Conservation (phyloP, 345 rosid species). For the Trapa incisa region DNA sequence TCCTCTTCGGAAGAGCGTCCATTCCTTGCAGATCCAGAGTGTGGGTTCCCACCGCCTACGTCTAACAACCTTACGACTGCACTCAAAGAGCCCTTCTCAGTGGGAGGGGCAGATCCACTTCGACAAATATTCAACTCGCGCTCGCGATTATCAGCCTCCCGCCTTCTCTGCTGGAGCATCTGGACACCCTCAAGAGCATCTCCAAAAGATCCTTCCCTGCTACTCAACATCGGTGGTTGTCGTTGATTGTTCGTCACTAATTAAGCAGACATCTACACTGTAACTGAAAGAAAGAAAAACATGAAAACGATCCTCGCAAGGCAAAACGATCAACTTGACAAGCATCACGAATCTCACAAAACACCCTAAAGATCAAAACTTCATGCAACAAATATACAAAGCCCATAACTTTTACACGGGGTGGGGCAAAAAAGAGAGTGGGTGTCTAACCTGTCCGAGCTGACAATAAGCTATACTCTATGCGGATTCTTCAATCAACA, state of each 20-base stretch:
- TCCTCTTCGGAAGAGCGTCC: conserved; percentile 42
- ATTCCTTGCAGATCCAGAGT: conserved; percentile 13
- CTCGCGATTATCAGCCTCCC: conserved; percentile 23
- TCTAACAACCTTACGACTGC: conserved; percentile 58
- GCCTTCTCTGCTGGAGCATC: conserved; percentile 23
- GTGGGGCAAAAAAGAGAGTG: not conserved
- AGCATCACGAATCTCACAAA: conserved; percentile 4
- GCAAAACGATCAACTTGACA: conserved; percentile 8
- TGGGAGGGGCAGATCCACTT: conserved; percentile 96
- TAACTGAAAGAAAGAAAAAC: conserved; percentile 9
- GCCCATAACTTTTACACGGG: not conserved
- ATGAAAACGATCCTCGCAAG: conserved; percentile 18
- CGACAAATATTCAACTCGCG: conserved; percentile 52
- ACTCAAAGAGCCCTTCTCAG: conserved; percentile 69
- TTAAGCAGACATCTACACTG: conserved; percentile 36
- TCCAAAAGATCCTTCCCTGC: conserved; percentile 54
- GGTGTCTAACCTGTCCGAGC: not conserved
- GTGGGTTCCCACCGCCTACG: conserved; percentile 23
- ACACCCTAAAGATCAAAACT: conserved; percentile 5
- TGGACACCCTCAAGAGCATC: conserved; percentile 55
- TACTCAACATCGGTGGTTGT: conserved; percentile 26
- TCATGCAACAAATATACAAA: not conserved
- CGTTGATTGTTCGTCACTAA: conserved; percentile 37
- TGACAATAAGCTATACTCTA: not conserved
- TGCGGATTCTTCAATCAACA: too few relatives aligned